These are phyloP conservation scores for Byssothecium circinans DNA, from an alignment of 2,329 filamentous ascomycete genomes.

Conservation along the genomic window DNA sequence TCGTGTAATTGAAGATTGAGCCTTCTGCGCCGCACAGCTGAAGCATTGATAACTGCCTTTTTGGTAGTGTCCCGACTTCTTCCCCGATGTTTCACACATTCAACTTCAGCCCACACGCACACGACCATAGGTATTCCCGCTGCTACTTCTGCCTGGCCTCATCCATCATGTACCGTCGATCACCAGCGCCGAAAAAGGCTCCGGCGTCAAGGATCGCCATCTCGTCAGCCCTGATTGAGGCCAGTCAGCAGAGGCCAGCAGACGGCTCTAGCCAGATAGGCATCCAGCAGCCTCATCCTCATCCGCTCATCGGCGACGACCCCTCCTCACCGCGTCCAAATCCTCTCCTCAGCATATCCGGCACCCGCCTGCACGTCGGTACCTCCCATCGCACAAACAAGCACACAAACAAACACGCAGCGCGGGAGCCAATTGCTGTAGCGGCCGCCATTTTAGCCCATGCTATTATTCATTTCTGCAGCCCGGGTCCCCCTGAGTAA, in stretches of 20 bases:
- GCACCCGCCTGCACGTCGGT: not conserved
- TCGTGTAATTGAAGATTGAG: not conserved
- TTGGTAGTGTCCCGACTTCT: too few species aligned
- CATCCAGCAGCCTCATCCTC: constrained; percentile 1
- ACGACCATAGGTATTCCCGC: too few species aligned
- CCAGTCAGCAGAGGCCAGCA: not conserved
- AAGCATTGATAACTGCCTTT: too few species aligned
- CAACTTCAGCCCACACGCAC: too few species aligned
- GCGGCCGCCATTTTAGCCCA: constrained; percentile 26
- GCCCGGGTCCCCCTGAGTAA: constrained; percentile 23
- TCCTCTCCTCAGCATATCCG: not conserved
- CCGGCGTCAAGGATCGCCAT: constrained; percentile 13
- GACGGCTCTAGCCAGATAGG: constrained; percentile 4
- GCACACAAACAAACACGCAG: constrained; percentile 18
- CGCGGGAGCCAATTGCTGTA: constrained; percentile 19
- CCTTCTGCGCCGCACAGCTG: not conserved
- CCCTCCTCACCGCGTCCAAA: not conserved
- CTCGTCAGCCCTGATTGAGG: constrained; percentile 9
- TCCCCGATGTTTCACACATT: too few species aligned
- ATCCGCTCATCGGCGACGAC: not conserved
- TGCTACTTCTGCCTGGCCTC: too few species aligned
- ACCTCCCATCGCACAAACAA: not conserved
- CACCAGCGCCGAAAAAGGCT: constrained; percentile 15
- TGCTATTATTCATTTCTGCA: constrained; percentile 39
- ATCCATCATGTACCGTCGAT: constrained; percentile 22